Evolutionary conservation across 495 filamentous ascomycete species (phyloP).

Genomic region (Choiromyces venosus): DNA sequence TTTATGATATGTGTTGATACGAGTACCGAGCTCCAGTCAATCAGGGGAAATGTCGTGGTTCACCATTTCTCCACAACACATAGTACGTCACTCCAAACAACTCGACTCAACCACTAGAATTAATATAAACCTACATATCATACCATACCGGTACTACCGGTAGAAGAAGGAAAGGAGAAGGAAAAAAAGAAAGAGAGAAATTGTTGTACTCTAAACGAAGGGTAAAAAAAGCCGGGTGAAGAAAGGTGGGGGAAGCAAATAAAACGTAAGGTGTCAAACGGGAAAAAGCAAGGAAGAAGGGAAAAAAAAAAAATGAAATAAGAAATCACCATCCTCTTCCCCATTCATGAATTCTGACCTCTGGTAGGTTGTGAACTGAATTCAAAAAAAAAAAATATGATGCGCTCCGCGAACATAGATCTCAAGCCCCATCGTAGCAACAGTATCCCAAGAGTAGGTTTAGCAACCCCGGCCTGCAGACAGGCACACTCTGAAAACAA

Average conservation of each 20-base stretch:
- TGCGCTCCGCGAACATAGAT: slow-evolving; percentile 6
- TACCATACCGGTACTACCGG: too few relatives aligned
- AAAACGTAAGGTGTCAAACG: not conserved
- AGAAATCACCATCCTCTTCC: slow-evolving; percentile 8
- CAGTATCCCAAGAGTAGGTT: slow-evolving; percentile 19
- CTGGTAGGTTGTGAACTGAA: not conserved
- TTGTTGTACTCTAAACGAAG: not conserved
- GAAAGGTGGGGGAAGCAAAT: not conserved
- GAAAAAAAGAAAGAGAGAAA: slow-evolving; percentile 8
- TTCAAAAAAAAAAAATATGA: slow-evolving; percentile 4
- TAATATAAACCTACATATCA: not conserved
- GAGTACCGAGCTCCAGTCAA: not conserved
- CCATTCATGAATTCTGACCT: not conserved
- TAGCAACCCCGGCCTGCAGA: slow-evolving; percentile 27
- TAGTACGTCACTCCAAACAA: not conserved
- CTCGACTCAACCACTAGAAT: not conserved
- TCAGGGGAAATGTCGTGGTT: slow-evolving; percentile 1
- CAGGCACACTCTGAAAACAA: slow-evolving; percentile 32
- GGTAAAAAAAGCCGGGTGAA: not conserved
- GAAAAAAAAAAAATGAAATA: slow-evolving; percentile 12
- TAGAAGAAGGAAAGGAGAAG: not conserved
- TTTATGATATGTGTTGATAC: not conserved
- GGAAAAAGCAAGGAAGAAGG: slow-evolving; percentile 1
- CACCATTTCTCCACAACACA: not conserved
- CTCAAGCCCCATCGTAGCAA: slow-evolving; percentile 12